Evolutionary conservation across 179 eudicot genomes (phyloP).

Genomic region (Carnegiea gigantea): DNA sequence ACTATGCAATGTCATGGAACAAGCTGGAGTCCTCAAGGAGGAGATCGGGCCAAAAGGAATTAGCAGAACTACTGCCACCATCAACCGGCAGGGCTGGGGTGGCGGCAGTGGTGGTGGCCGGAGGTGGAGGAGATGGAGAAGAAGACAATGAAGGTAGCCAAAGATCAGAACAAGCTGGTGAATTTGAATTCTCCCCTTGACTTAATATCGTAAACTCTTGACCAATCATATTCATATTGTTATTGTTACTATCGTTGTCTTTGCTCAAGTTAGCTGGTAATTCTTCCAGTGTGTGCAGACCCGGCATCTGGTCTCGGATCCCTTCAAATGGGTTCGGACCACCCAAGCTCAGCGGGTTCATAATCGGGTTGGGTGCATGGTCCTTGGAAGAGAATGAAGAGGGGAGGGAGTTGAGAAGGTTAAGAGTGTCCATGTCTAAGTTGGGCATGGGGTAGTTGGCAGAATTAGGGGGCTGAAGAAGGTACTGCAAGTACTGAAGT

Average conservation of each 20-base stretch:
- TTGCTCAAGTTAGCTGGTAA: slow-evolving; percentile 24
- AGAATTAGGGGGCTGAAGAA: slow-evolving; percentile 47
- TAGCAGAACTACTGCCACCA: slow-evolving; percentile 47
- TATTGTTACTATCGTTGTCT: slow-evolving; percentile 13
- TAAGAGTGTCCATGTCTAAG: slow-evolving; percentile 49
- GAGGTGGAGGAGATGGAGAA: slow-evolving; percentile 36
- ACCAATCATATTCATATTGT: slow-evolving; percentile 16
- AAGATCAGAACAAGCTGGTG: slow-evolving; percentile 33
- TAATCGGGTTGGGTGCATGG: slow-evolving; percentile 15
- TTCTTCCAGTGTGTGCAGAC: slow-evolving; percentile 36
- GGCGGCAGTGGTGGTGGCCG: slow-evolving; percentile 24
- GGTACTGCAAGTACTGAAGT: slow-evolving; percentile 60
- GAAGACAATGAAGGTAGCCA: slow-evolving; percentile 45
- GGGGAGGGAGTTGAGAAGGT: slow-evolving; percentile 38
- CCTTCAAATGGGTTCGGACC: slow-evolving; percentile 26
- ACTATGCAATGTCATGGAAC: slow-evolving; percentile 53
- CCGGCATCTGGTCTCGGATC: slow-evolving; percentile 48
- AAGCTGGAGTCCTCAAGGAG: slow-evolving; percentile 57
- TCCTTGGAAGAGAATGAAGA: slow-evolving; percentile 31
- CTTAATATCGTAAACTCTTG: slow-evolving; percentile 27
- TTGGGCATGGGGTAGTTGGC: slow-evolving; percentile 24
- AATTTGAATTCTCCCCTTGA: slow-evolving; percentile 30
- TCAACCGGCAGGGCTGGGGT: slow-evolving; percentile 26
- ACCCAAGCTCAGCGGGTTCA: not conserved
- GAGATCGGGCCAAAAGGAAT: slow-evolving; percentile 62